Base-by-base conservation (phyloP, 179 eudicot genomes). In the Dionaea muscipula region DNA sequence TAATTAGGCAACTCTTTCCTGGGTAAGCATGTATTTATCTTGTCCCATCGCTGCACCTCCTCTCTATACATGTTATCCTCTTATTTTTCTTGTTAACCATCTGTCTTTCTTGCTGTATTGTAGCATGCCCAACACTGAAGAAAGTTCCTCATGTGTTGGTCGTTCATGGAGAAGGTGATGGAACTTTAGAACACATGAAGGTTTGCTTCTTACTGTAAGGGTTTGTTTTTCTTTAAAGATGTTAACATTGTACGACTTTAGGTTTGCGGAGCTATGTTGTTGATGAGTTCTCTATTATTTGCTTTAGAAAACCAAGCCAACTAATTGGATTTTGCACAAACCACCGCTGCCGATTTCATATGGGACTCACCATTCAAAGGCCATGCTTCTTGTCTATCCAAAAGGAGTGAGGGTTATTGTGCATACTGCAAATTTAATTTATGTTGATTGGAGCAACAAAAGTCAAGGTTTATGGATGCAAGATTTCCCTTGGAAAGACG, bases 391-490 rank as follows among this genome's bases (percentile, higher is more conserved):
- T 55, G 76, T 91, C 55, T 91, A 91, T 69, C 83, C 96, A 65
- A 74, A 59, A 73, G 98, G 98, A 69, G 86, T 91, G 64, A 76
- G 98, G 61, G 72, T 91, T 33, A 68, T 91, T 57, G 84, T 91
- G 56, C 98, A 91, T 67, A 84, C 98, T 19, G 98, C 98, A 65
- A 91, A 91, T 69, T 74, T 91, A 74, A 91, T 91, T 64, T 47
- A 75, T 63, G 86, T 87, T 61, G 98, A 91, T 64, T 91, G 98
- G 94, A 91, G 84, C 66, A 91, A 87, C 75, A 91, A 91, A 76
- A 84, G 79, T 60, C 98, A 91, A 70, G 98, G 93, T 53, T 68
- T 91, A 59, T 91, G 98, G 98, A 82, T 87, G 91, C 98, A 91
- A 81, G 98, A 91, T 82, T 91, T 91, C 46, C 98, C 98, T 45